Conservation (phyloP, 73 alveolate species). For the Halteria grandinella region DNA sequence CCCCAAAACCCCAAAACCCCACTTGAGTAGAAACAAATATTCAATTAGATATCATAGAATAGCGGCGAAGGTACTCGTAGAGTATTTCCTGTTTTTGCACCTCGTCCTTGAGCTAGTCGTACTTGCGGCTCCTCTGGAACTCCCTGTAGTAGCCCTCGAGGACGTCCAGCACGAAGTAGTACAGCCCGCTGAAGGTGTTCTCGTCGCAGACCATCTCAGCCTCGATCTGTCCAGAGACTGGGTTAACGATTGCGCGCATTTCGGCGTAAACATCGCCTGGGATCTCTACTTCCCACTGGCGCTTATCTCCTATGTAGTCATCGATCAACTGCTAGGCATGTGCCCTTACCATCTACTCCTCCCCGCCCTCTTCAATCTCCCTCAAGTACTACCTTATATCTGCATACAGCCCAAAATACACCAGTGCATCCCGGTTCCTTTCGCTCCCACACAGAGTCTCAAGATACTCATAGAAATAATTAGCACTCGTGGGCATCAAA, state of each 20-base stretch:
- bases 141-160: neutral
- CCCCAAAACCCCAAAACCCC: no score
- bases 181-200: neutral
- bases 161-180: neutral
- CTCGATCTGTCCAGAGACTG: neutral
- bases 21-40: no score
- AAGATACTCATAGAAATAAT: neutral
- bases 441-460: neutral
- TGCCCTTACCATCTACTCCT: no score
- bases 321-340: neutral
- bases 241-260: neutral
- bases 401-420: constrained; percentile 3
- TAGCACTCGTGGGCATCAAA: neutral
- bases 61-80: neutral
- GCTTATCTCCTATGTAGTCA: neutral
- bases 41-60: neutral
- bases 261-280: neutral
- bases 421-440: neutral
- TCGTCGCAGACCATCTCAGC: neutral
- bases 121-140: neutral
- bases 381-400: neutral
- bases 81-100: neutral
- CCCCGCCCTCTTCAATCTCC: neutral
- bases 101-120: neutral
- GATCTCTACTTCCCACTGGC: neutral